Percentiles rank a stretch among this genome's conserved stretches.
Evolutionary conservation across 2,329 filamentous ascomycete species (phyloP).

Genomic region (Verticillium longisporum): DNA sequence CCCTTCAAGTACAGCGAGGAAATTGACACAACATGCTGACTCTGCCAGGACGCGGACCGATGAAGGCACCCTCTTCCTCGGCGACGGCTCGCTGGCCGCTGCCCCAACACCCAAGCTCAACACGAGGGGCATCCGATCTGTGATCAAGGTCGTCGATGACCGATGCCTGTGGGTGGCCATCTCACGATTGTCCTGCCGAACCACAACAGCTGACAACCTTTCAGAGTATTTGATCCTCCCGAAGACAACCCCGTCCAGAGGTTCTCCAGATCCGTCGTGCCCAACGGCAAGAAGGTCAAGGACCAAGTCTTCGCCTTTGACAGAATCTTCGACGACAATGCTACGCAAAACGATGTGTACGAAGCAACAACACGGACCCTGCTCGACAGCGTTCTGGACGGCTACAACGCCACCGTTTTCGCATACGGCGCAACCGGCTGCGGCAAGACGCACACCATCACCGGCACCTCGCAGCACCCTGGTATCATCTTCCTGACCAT

Average conservation of each 20-base stretch:
- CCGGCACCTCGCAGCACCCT: conserved; percentile 82
- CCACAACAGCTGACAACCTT: not conserved
- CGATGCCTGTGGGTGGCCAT: conserved; percentile 70
- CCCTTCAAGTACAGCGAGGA: no score
- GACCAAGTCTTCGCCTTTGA: conserved; percentile 98
- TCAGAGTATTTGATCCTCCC: conserved; percentile 90
- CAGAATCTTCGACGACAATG: conserved; percentile 92
- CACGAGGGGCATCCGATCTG: conserved; percentile 78
- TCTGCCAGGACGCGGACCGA: conserved; percentile 55
- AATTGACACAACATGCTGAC: conserved; percentile 2
- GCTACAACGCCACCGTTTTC: conserved; percentile 98
- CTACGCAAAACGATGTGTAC: conserved; percentile 87
- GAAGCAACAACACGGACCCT: conserved; percentile 83
- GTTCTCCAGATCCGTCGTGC: conserved; percentile 75
- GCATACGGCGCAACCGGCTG: conserved; percentile 97
- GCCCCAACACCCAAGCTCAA: conserved; percentile 77
- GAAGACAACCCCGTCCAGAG: conserved; percentile 89
- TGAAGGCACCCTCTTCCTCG: conserved; percentile 86
- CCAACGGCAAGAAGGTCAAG: conserved; percentile 84
- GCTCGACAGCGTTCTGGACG: conserved; percentile 92
- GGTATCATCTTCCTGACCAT: conserved; percentile 99
- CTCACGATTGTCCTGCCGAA: not conserved
- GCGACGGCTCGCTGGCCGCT: conserved; percentile 89
- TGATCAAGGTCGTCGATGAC: conserved; percentile 95
- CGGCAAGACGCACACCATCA: conserved; percentile 97